Evolutionary conservation across 257 asterid species (phyloP).

Genomic region (Solanum virginianum): DNA sequence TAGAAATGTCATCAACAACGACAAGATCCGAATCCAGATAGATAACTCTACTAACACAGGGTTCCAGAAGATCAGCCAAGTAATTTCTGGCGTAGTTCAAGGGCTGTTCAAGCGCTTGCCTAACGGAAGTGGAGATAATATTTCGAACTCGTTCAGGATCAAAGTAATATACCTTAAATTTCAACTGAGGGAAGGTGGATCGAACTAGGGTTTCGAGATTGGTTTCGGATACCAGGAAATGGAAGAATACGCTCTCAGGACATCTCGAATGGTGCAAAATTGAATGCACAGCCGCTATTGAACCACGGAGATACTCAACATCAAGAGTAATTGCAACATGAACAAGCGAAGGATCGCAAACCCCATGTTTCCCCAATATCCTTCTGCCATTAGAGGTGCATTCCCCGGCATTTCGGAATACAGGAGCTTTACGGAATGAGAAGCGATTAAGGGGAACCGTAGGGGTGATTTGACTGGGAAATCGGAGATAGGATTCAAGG

Average conservation of each 20-base stretch:
- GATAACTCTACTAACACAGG: conserved; percentile 67
- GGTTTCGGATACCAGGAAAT: conserved; percentile 64
- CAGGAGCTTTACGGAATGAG: conserved; percentile 49
- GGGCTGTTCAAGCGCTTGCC: conserved; percentile 91
- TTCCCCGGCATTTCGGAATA: conserved; percentile 50
- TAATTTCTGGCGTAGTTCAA: conserved; percentile 79
- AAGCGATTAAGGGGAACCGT: conserved; percentile 9
- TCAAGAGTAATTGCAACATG: conserved; percentile 94
- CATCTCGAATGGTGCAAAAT: conserved; percentile 67
- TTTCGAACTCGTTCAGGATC: conserved; percentile 76
- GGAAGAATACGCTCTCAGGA: conserved; percentile 76
- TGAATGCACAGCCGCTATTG: conserved; percentile 90
- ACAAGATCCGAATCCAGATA: conserved; percentile 89
- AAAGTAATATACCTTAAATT: conserved; percentile 73
- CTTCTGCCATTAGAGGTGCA: conserved; percentile 20
- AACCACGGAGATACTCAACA: conserved; percentile 72
- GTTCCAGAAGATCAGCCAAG: conserved; percentile 63
- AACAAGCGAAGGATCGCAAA: conserved; percentile 64
- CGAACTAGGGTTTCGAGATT: conserved; percentile 55
- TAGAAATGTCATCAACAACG: conserved; percentile 63
- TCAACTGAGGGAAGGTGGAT: conserved; percentile 70
- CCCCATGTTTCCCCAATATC: conserved; percentile 16
- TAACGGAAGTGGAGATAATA: conserved; percentile 67
- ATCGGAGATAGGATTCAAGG: conserved; percentile 25
- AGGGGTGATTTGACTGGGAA: conserved; percentile 12